Evolutionary conservation across 164 flowering plant genomes (phyloP), one percentile per base, ranked within the genome.

Genomic region (Vitis amurensis): DNA sequence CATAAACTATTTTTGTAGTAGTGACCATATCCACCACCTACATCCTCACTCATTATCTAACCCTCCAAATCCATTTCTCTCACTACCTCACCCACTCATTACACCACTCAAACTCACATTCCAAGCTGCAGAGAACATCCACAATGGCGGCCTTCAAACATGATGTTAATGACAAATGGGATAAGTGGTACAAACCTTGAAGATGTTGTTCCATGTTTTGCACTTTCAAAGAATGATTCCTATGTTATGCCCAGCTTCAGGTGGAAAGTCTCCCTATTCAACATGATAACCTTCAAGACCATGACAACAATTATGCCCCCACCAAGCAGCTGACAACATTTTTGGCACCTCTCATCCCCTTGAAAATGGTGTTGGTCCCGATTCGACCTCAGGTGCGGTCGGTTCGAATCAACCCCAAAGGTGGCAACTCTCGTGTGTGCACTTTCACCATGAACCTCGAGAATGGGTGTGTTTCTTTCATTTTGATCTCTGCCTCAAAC

Each of bases 161-260:
- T 92, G 55, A 85, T 89, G 37, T 64, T 86, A 58, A 92, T 92
- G 97, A 92, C 92, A 8, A 92, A 92, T 83, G 93, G 87, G 66
- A 78, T 83, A 73, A 83, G 84, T 66, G 93, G 88, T 13, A 81
- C 87, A 52, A 89, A 84, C 56, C 86, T 86, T 56, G 97, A 92
- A 72, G 97, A 94, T 59, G 86, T 91, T 59, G 89, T 90, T 57
- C 83, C 97, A 0, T 92, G 99, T 80, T 89, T 94, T 85, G 94
- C 99, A 58, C 87, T 94, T 47, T n/a, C n/a, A n/a, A n/a, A n/a
- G n/a, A n/a, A n/a, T n/a, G n/a, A n/a, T n/a, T n/a, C n/a, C n/a
- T n/a, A n/a, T n/a, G n/a, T n/a, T n/a, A n/a, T n/a, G n/a, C n/a
- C n/a, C n/a, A n/a, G n/a, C n/a, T n/a, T 89, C 97, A 37, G 96